Percentiles rank a stretch among this genome's conserved stretches.
Evolutionary conservation across 2,329 filamentous ascomycete genomes (phyloP).

Genomic region (Sphaerulina populicola): DNA sequence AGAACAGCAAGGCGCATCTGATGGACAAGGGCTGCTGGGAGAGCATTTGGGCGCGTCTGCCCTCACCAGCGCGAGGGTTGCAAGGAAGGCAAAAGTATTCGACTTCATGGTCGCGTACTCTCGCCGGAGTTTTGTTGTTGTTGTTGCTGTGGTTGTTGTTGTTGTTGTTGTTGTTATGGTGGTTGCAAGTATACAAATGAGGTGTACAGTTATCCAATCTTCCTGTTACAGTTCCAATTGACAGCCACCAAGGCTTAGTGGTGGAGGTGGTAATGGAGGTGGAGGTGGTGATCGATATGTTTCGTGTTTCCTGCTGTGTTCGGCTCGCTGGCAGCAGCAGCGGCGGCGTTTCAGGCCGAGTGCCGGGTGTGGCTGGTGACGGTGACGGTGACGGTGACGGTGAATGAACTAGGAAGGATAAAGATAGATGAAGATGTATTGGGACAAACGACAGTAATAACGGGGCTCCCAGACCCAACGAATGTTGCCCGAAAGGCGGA

Average conservation of each 20-base stretch:
- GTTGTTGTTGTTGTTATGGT: background rate
- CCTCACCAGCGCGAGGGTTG: constrained; percentile 26
- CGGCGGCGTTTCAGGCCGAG: constrained; percentile 2
- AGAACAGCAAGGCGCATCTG: constrained; percentile 32
- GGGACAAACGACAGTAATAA: background rate
- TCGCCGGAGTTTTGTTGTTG: constrained; percentile 1
- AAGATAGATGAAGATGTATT: background rate
- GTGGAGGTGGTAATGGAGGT: background rate
- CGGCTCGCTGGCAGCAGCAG: constrained; percentile 5
- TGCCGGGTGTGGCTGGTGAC: background rate
- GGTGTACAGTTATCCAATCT: background rate
- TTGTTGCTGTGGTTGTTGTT: background rate
- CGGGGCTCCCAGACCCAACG: constrained; percentile 8
- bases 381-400: background rate
- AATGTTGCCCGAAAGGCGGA: constrained; percentile 4
- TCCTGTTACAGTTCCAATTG: no score
- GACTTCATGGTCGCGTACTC: constrained; percentile 24
- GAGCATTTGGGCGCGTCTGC: constrained; percentile 28
- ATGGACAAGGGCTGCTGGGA: constrained; percentile 27
- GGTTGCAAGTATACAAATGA: background rate
- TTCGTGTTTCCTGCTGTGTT: background rate
- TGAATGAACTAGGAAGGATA: no score
- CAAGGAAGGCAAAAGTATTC: constrained; percentile 24
- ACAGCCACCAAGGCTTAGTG: background rate
- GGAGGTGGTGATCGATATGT: background rate